Conservation (phyloP, 2,329 filamentous ascomycete species). For the Paramyrothecium sp. region DNA sequence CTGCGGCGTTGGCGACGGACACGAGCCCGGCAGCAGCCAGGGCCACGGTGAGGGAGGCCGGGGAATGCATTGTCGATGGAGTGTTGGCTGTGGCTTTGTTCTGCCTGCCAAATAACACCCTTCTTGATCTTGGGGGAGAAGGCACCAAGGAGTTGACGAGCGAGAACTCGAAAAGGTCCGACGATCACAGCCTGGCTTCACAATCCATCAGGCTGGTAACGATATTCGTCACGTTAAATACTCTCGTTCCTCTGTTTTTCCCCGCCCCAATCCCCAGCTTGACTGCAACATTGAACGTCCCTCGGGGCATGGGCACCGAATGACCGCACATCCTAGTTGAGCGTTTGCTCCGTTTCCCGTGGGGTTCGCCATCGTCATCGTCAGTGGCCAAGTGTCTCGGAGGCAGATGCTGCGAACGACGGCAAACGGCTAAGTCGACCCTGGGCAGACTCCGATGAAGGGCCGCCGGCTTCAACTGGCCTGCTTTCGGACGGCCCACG, state of each 20-base stretch:
- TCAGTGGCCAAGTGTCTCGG: slow-evolving; percentile 1
- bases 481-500: background rate
- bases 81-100: background rate
- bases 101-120: no score
- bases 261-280: background rate
- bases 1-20: background rate
- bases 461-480: background rate
- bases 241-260: background rate
- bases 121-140: background rate
- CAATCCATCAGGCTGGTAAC: background rate
- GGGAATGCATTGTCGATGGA: background rate
- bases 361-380: background rate
- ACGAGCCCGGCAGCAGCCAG: background rate
- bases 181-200: background rate
- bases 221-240: background rate
- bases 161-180: background rate
- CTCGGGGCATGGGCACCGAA: slow-evolving; percentile 1
- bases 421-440: background rate
- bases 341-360: background rate
- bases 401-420: background rate
- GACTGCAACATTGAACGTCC: background rate
- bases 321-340: background rate
- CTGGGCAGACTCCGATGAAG: no score
- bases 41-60: background rate
- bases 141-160: background rate